Base-by-base conservation (phyloP, 805 yeast species). In the Diddensiella transvaalensis region DNA sequence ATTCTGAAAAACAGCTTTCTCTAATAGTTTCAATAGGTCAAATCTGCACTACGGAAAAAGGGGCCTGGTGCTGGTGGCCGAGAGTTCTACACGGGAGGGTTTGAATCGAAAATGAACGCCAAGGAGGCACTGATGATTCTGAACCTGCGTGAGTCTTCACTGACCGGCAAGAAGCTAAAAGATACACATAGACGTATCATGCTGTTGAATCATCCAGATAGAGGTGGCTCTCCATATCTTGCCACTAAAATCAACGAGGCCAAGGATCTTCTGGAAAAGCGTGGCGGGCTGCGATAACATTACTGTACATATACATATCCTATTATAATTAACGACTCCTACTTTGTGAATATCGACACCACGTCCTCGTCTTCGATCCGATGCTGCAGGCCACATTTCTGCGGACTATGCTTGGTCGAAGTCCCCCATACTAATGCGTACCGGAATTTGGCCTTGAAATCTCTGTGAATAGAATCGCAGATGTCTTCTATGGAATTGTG, bases 371-470 rank as follows among this genome's bases (percentile, higher is more conserved):
- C 98, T 57, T 86, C 80, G 11, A 93, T 83, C 32, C 72, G 71
- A 64, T 91, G 99, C 53, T 64, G 78, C 49, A 91, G 72, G 0
- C 99, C 98, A 73, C 98, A 91, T 63, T 91, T 91, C 63, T 91
- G 99, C 3, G 98, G 98, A 30, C 91, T 87, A 63, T 88, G 96
- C 65, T 93, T 93, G 4, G 97, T 85, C 41, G 95, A 83, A 1
- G 90, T 81, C 0, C 99, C 99, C 97, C 98, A 91, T 3, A 91
- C 96, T 60, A 89, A 69, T 0, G 98, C 98, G 64, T 90, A 89
- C 65, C 89, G 87, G 74, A 93, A 91, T 60, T 85, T 87, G 55
- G 85, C 82, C 62, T 89, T 90, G 75, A 91, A 85, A 60, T 90
- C 96, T 58, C 95, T 78, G 65, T 91, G 98, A 53, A 91, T 84